These are phyloP conservation scores for Teunomyces barrocoloradensis DNA, from an alignment of 805 yeast species.

Conservation along the genomic window DNA sequence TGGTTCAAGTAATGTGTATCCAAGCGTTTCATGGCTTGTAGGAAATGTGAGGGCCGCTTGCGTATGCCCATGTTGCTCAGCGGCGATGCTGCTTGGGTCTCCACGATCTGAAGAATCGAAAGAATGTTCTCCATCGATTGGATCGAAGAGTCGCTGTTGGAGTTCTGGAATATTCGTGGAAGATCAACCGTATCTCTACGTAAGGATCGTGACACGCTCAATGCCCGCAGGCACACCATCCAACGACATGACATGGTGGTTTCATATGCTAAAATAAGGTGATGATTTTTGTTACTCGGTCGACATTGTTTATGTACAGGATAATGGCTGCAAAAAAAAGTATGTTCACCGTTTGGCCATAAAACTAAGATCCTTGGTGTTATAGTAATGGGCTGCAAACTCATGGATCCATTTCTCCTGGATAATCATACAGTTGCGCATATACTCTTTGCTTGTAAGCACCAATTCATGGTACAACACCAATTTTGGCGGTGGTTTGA, in stretches of 20 bases:
- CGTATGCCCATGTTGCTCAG: not conserved
- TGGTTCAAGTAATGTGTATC: constrained; percentile 12
- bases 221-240: not conserved
- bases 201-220: not conserved
- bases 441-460: constrained; percentile 81
- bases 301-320: not conserved
- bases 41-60: constrained; percentile 6
- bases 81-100: constrained; percentile 4
- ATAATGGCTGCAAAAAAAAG: not conserved
- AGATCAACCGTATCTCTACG: not conserved
- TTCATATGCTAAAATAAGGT: not conserved
- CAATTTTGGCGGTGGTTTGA: constrained; percentile 70
- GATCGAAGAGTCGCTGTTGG: constrained; percentile 4
- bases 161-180: constrained; percentile 2
- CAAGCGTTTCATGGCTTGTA: constrained; percentile 8
- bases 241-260: not conserved
- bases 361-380: constrained; percentile 22
- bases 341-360: not conserved
- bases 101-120: constrained; percentile 12
- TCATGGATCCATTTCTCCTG: constrained; percentile 72
- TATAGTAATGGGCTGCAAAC: constrained; percentile 65
- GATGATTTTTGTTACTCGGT: not conserved
- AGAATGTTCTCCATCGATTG: constrained; percentile 14
- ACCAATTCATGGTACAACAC: constrained; percentile 82
- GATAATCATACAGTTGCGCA: constrained; percentile 75